Base-by-base conservation (phyloP, 805 yeast species). In the Wickerhamiella shivajii region DNA sequence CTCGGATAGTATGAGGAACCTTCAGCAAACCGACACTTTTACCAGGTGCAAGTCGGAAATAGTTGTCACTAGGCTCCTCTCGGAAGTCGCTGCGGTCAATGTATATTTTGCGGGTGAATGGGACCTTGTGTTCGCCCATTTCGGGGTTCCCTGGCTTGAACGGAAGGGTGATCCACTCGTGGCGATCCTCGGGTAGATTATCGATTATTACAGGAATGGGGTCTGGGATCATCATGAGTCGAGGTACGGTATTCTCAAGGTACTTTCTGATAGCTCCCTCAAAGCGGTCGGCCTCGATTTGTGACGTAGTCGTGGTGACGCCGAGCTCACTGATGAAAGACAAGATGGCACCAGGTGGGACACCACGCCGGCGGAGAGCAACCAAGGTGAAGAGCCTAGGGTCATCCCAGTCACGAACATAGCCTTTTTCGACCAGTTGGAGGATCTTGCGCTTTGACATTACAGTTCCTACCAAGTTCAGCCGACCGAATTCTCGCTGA, bases 391-490 rank as follows among this genome's bases (percentile, higher is more conserved):
- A 90, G 54, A 90, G 66, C 52, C 99, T 71, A 49, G 99, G 98
- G 59, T 90, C 98, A 57, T 90, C 92, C 99, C 99, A 90, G 29
- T 83, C 95, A 56, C 94, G 73, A 16, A 90, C 99, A 49, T 67
- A 61, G 4, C 67, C 61, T 18, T 74, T 90, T 37, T 71, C 77
- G 15, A 90, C 97, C 45, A 90, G 67, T 57, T 83, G 79, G 43
- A 94, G 92, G 54, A 90, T 84, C 60, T 90, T 90, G 56, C 99
- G 74, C 68, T 90, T 90, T 39, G 94, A 81, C 70, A 90, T 62
- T 41, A 90, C 73, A 8, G 97, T 80, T 36, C 98, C 98, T 2
- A 93, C 79, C 46, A 90, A 71, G 56, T 85, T 90, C 54, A 90
- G 71, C 57, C 98, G 74, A 45, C 99, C 99, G 50, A 85, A 90